A percentile compares a stretch with the other conserved stretches of the same genome.
Conservation (phyloP, 345 rosid species). For the Linum lewisii region DNA sequence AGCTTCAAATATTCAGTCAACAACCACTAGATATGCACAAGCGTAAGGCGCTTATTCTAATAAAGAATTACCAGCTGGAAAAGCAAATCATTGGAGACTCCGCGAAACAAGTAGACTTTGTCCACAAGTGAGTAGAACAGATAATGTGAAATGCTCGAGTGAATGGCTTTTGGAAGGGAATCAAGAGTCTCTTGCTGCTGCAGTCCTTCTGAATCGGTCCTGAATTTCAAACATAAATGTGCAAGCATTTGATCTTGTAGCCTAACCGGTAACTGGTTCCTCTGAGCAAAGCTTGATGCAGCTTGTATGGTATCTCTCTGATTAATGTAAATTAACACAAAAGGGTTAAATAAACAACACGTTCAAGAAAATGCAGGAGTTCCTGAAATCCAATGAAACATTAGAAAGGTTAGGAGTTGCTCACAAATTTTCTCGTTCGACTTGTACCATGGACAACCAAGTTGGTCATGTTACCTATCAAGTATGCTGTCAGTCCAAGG, state of each 20-base stretch:
- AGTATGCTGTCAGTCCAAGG: slow-evolving; percentile 80
- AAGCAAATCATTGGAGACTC: slow-evolving; percentile 22
- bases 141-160: slow-evolving; percentile 26
- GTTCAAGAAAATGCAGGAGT: not conserved
- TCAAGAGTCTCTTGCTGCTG: slow-evolving; percentile 27
- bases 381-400: not conserved
- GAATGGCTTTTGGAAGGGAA: slow-evolving; percentile 30
- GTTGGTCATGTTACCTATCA: slow-evolving; percentile 98
- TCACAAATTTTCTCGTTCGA: slow-evolving; percentile 82
- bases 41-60: not conserved
- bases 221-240: slow-evolving; percentile 25
- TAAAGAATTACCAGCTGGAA: slow-evolving; percentile 19
- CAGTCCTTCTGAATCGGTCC: slow-evolving; percentile 27
- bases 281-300: slow-evolving; percentile 26
- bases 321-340: not conserved
- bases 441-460: slow-evolving; percentile 94
- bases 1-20: not conserved
- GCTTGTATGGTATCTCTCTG: slow-evolving; percentile 29
- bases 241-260: slow-evolving; percentile 29
- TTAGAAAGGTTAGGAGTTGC: slow-evolving; percentile 11
- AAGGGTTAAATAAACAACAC: not conserved
- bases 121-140: slow-evolving; percentile 23
- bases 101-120: slow-evolving; percentile 21
- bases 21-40: not conserved
- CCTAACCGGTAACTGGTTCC: slow-evolving; percentile 22